Evolutionary conservation across 805 yeast species (phyloP).

Genomic region (Barnettozyma californica): DNA sequence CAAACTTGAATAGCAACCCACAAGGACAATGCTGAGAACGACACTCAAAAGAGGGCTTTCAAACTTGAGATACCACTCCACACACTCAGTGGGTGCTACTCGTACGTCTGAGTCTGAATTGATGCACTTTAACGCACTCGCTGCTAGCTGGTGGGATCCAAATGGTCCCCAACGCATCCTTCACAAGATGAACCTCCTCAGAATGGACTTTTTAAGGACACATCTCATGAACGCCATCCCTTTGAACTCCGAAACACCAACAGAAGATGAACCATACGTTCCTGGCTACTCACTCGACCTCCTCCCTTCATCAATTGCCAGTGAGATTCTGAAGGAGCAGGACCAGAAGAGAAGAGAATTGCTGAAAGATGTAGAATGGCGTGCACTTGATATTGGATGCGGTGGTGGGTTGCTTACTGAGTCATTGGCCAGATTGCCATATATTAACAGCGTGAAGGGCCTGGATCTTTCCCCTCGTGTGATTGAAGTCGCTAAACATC

Average conservation of each 20-base stretch:
- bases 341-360: conserved; percentile 39
- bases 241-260: conserved; percentile 20
- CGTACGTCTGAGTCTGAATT: conserved; percentile 58
- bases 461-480: conserved; percentile 85
- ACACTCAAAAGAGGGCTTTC: background rate
- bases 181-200: conserved; percentile 86
- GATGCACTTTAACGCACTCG: conserved; percentile 78
- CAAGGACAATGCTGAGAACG: background rate
- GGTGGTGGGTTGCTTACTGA: conserved; percentile 97
- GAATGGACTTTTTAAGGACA: conserved; percentile 80
- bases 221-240: conserved; percentile 37
- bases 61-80: background rate
- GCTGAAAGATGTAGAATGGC: conserved; percentile 29
- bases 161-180: conserved; percentile 88
- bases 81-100: conserved; percentile 15
- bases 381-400: conserved; percentile 87
- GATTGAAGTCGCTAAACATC: conserved; percentile 69
- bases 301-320: conserved; percentile 52
- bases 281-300: conserved; percentile 74
- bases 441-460: conserved; percentile 63
- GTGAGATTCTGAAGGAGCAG: conserved; percentile 45
- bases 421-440: conserved; percentile 71
- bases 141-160: conserved; percentile 98
- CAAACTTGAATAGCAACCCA: background rate
- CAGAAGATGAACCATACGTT: conserved; percentile 51